Percentiles rank a stretch among this genome's conserved stretches.
Evolutionary conservation across 140 eudicot species (phyloP).

Genomic region (Erigeron philadelphicus): DNA sequence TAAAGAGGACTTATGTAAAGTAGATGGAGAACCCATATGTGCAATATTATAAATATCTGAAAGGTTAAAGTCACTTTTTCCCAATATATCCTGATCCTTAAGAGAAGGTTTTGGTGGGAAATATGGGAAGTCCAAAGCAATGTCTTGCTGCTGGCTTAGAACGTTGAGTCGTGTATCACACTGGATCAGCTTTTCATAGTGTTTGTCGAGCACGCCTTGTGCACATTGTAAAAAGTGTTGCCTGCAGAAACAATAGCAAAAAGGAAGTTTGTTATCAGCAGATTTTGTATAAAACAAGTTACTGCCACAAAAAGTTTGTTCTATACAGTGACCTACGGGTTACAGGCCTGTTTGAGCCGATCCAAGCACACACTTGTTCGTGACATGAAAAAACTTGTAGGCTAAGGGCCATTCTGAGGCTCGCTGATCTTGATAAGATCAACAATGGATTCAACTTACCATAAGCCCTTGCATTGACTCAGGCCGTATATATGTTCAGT

Average conservation of each 20-base stretch:
- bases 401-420: background rate
- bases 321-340: too few relatives aligned
- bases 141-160: conserved; percentile 57
- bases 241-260: conserved; percentile 37
- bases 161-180: conserved; percentile 65
- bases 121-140: conserved; percentile 45
- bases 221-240: conserved; percentile 56
- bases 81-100: conserved; percentile 30
- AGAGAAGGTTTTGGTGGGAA: conserved; percentile 42
- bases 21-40: conserved; percentile 34
- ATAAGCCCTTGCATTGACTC: background rate
- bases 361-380: background rate
- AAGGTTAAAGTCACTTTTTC: conserved; percentile 26
- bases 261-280: background rate
- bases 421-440: background rate
- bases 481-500: background rate
- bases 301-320: background rate
- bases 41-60: conserved; percentile 30
- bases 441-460: background rate
- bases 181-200: conserved; percentile 75
- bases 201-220: conserved; percentile 69
- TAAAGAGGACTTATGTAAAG: conserved; percentile 31
- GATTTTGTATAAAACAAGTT: background rate
- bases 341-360: background rate
- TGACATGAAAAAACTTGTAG: background rate